A percentile compares a stretch with the other conserved stretches of the same genome.
phyloP scores from a whole-genome alignment of 441 rosid species.

The Caryocar brasiliense region DNA sequence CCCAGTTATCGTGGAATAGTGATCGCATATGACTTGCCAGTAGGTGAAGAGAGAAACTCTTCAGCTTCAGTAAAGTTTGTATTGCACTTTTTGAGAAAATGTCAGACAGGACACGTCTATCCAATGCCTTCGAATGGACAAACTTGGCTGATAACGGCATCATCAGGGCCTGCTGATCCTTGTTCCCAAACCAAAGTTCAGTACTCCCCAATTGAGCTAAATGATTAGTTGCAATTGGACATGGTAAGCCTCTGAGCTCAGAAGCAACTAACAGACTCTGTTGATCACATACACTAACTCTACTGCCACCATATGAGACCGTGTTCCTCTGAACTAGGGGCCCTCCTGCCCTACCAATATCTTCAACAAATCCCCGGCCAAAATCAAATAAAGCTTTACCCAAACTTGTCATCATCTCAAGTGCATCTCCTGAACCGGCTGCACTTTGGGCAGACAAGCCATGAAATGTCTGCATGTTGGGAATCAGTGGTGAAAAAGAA shows the following conservation, averaged over 20 bases:
- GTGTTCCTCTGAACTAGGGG: constrained; percentile 29
- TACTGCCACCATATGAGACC: constrained; percentile 23
- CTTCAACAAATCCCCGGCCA: constrained; percentile 93
- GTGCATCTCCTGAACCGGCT: constrained; percentile 85
- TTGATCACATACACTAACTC: constrained; percentile 37
- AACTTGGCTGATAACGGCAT: constrained; percentile 64
- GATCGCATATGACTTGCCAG: constrained; percentile 72
- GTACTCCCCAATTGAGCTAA: constrained; percentile 58
- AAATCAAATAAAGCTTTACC: constrained; percentile 94
- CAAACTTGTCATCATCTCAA: constrained; percentile 91
- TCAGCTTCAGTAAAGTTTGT: constrained; percentile 54
- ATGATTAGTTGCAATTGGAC: constrained; percentile 82
- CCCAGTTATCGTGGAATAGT: constrained; percentile 82
- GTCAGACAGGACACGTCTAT: constrained; percentile 57
- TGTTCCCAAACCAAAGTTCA: constrained; percentile 88
- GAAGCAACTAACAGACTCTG: constrained; percentile 40
- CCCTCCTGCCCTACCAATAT: constrained; percentile 77
- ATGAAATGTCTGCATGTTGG: constrained; percentile 25
- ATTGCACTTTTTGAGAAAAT: constrained; percentile 48
- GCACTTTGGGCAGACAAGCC: constrained; percentile 36
- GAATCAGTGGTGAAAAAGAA: constrained; percentile 26
- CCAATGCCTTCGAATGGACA: constrained; percentile 74
- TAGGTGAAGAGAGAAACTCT: constrained; percentile 65
- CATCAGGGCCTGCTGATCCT: constrained; percentile 84
- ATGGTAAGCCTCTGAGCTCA: constrained; percentile 81